Base-by-base conservation (phyloP, 768 basidiomycete species). In the Boletus patriciae region DNA sequence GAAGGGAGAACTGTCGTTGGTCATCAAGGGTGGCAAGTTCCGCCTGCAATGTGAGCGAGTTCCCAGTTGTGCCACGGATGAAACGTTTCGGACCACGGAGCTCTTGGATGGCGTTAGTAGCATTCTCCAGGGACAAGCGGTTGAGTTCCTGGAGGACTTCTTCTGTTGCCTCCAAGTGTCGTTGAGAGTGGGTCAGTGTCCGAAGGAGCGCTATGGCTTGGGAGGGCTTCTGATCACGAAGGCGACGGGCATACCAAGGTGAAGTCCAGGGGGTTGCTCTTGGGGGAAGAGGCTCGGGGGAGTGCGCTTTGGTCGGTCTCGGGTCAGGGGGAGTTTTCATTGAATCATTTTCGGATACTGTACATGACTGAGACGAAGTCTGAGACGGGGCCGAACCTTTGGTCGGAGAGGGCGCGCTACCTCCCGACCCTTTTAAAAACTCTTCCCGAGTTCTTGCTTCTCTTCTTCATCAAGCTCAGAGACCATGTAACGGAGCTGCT, bases 371-470 rank as follows among this genome's bases (percentile, higher is more conserved):
- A n/a, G n/a, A n/a, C n/a, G n/a, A n/a, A n/a, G n/a, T n/a, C n/a
- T n/a, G n/a, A n/a, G n/a, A n/a, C 4, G 25, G 25, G 4, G 4
- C 25, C 25, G 4, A 4, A 25, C 25, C 31, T 43, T 36, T 4
- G 13, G 56, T 47, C 38, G 12, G 4, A 21, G 38, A 46, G 56
- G 36, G 10, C 11, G 38, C 38, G 5, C 56, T 19, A 29, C 33
- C 50, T 52, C 29, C 18, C 36, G 12, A 52, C 55, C 16, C 3
- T 13, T n/a, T 57, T 18, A 57, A 57, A 57, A 57, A 57, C n/a
- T 43, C 55, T 45, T 31, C 3, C 19, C n/a, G 3, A 31, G 11
- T 5, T 57, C 50, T 10, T 48, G n/a, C 47, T 16, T 34, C 12
- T 51, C 55, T 31, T 36, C 13, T 8, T 57, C 56, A 3, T 27